phyloP scores from a whole-genome alignment of 2,329 filamentous ascomycete species.

The Didymella arachidicola region DNA sequence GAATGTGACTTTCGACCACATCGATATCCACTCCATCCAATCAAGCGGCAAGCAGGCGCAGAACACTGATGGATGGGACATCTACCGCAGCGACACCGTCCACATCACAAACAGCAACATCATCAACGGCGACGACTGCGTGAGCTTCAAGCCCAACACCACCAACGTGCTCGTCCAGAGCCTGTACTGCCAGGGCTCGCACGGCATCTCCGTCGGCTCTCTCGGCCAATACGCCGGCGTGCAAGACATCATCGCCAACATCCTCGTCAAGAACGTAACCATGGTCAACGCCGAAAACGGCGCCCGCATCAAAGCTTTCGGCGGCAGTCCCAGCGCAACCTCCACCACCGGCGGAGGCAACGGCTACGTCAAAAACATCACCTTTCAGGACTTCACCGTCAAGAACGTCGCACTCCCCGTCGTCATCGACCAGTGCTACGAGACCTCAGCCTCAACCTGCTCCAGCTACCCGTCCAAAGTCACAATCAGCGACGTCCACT shows the following conservation, averaged over 20 bases:
- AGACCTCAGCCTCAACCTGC: conserved; percentile 67
- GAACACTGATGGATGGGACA: conserved; percentile 72
- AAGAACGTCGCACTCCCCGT: conserved; percentile 71
- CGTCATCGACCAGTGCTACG: conserved; percentile 70
- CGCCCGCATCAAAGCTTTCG: conserved; percentile 78
- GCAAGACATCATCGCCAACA: conserved; percentile 72
- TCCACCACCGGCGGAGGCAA: conserved; percentile 70
- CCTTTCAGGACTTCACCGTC: conserved; percentile 68
- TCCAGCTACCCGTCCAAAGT: conserved; percentile 63
- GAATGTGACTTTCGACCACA: conserved; percentile 69
- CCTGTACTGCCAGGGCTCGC: conserved; percentile 71
- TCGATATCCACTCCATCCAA: conserved; percentile 65
- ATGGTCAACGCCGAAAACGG: conserved; percentile 62
- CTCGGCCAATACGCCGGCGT: conserved; percentile 73
- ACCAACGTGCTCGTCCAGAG: conserved; percentile 73
- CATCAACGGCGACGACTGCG: conserved; percentile 73
- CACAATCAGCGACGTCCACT: conserved; percentile 63
- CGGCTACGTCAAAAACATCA: conserved; percentile 70
- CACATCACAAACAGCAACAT: conserved; percentile 72
- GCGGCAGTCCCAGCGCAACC: conserved; percentile 63
- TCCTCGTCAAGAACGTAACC: conserved; percentile 57
- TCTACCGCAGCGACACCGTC: conserved; percentile 67
- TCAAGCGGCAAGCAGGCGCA: conserved; percentile 63
- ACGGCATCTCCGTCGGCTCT: conserved; percentile 75
- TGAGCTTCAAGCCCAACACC: conserved; percentile 77